Evolutionary conservation across 2,329 filamentous ascomycete genomes (phyloP).

Genomic region (Aspergillus pseudoviridinutans): DNA sequence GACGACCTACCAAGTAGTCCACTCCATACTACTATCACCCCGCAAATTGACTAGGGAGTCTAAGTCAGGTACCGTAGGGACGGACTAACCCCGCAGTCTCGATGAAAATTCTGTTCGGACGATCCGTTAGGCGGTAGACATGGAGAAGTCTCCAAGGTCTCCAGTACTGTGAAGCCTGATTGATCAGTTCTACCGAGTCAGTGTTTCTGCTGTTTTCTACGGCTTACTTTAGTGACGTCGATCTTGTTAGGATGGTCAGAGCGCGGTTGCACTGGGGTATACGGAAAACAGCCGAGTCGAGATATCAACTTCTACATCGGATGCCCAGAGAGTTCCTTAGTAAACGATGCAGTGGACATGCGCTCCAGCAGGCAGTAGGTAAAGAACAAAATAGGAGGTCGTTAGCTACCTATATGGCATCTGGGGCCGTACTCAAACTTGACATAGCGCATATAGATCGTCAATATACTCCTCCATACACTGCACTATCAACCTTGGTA

Average conservation of each 20-base stretch:
- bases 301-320: not conserved
- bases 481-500: not conserved
- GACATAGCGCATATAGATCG: not conserved
- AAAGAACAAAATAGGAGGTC: not conserved
- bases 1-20: conserved; percentile 3
- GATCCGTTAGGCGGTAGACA: conserved; percentile 12
- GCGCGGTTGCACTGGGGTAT: not conserved
- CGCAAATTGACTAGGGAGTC: conserved; percentile 17
- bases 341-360: not conserved
- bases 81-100: conserved; percentile 18
- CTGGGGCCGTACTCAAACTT: not conserved
- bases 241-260: not conserved
- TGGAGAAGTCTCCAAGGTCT: not conserved
- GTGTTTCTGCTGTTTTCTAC: not conserved
- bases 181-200: not conserved
- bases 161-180: not conserved
- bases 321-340: not conserved
- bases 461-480: not conserved
- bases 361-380: not conserved
- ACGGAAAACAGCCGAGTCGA: not conserved
- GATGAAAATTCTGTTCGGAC: conserved; percentile 5
- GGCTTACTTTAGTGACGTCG: not conserved
- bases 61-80: conserved; percentile 18
- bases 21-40: conserved; percentile 2
- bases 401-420: not conserved